phyloP scores from a whole-genome alignment of 768 basidiomycete species.

The Naematelia encephala region DNA sequence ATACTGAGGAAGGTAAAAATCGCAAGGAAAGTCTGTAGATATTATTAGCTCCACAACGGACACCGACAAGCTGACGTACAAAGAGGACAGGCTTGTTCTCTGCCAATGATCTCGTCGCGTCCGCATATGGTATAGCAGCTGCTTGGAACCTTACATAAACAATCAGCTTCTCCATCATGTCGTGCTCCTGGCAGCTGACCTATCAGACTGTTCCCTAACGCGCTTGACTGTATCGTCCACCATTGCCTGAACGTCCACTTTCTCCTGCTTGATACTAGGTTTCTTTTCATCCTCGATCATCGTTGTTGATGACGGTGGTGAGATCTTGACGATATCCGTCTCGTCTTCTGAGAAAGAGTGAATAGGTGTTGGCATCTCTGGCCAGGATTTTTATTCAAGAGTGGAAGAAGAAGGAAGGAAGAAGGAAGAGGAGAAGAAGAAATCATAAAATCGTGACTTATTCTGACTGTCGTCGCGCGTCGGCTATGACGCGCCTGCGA shows the following conservation, averaged over 20 bases:
- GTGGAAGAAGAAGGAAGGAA: no score
- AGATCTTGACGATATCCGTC: conserved; percentile 22
- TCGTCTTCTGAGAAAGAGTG: conserved; percentile 12
- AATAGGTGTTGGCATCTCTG: conserved; percentile 1
- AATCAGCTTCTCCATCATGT: no score
- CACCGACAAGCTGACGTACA: conserved; percentile 16
- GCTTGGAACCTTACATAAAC: conserved; percentile 15
- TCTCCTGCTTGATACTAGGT: not conserved
- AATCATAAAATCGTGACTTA: no score
- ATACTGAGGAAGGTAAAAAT: conserved; percentile 30
- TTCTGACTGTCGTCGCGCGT: no score
- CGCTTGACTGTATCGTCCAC: conserved; percentile 35
- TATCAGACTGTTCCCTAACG: conserved; percentile 32
- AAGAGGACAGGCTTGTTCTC: conserved; percentile 37
- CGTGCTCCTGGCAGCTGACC: no score
- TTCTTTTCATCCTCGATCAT: conserved; percentile 5
- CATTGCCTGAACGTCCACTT: conserved; percentile 21
- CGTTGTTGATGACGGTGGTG: conserved; percentile 10
- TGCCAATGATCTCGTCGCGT: conserved; percentile 35
- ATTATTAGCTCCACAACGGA: not conserved
- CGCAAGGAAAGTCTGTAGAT: conserved; percentile 33
- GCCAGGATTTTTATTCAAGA: no score
- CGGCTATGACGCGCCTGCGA: no score
- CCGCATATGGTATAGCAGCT: conserved; percentile 34
- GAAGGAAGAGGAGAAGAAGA: no score